These are phyloP conservation scores for Salix koriyanagi DNA, from an alignment of 345 rosid species.

Conservation along the genomic window DNA sequence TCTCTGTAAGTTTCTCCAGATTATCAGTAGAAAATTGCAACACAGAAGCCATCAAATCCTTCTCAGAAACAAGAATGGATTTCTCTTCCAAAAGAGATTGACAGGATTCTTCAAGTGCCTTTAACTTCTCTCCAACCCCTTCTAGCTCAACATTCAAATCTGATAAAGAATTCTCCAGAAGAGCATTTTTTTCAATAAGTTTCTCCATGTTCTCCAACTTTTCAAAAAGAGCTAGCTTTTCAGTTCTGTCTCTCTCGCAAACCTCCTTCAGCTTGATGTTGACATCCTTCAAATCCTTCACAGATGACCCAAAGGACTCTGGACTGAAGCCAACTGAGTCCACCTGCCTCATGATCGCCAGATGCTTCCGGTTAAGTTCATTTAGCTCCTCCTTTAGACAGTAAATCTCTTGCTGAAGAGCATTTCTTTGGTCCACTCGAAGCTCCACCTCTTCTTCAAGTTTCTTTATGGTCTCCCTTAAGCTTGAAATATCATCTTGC, in stretches of 20 bases:
- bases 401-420: constrained; percentile 96
- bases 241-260: constrained; percentile 46
- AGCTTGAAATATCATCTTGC: constrained; percentile 62
- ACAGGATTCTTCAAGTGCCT: constrained; percentile 59
- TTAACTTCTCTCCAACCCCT: constrained; percentile 60
- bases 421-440: constrained; percentile 84
- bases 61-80: constrained; percentile 60
- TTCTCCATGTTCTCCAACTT: constrained; percentile 76
- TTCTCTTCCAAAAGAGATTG: constrained; percentile 58
- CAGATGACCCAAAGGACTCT: constrained; percentile 54
- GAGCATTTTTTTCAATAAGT: constrained; percentile 66
- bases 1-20: constrained; percentile 55
- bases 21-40: constrained; percentile 48
- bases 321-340: constrained; percentile 63
- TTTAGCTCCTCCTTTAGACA: constrained; percentile 91
- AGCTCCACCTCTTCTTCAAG: constrained; percentile 93
- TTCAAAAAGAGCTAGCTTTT: constrained; percentile 53
- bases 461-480: constrained; percentile 64
- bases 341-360: constrained; percentile 58
- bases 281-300: constrained; percentile 63
- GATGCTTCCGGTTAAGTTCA: constrained; percentile 63
- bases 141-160: constrained; percentile 83
- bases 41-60: constrained; percentile 49
- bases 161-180: constrained; percentile 82
- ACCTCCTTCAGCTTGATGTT: constrained; percentile 50